phyloP scores from a whole-genome alignment of 306 rosid genomes.

The Pterocarpus santalinus region DNA sequence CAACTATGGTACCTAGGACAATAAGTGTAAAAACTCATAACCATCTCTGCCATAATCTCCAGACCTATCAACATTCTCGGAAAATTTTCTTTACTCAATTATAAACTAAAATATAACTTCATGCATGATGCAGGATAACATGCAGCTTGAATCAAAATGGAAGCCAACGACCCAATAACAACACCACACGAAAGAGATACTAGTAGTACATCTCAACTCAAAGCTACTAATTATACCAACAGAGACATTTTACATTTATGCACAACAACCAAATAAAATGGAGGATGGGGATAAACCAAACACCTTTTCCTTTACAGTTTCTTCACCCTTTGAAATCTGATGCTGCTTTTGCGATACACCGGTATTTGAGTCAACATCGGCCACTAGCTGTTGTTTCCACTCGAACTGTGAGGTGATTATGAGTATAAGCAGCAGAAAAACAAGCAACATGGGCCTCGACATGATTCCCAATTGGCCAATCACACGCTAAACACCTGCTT shows the following conservation, averaged over 20 bases:
- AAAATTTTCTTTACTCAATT: too few relatives aligned
- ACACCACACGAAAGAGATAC: background rate
- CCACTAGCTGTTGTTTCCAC: conserved; percentile 83
- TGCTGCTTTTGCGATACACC: conserved; percentile 68
- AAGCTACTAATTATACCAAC: conserved; percentile 9
- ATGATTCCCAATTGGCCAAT: conserved; percentile 53
- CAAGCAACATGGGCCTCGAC: conserved; percentile 90
- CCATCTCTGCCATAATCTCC: background rate
- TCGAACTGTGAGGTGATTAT: conserved; percentile 94
- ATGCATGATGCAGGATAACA: conserved; percentile 22
- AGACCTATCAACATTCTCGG: too few relatives aligned
- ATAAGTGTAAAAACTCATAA: background rate
- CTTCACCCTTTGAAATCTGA: conserved; percentile 68
- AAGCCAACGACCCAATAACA: background rate
- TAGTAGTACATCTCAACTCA: background rate
- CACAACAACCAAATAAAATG: background rate
- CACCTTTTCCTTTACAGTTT: conserved; percentile 87
- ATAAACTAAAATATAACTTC: background rate
- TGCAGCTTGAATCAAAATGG: conserved; percentile 21
- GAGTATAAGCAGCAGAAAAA: conserved; percentile 76
- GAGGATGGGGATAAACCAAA: conserved; percentile 19
- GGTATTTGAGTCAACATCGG: conserved; percentile 67
- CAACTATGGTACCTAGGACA: background rate
- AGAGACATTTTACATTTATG: background rate
- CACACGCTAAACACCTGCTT: conserved; percentile 61